Percentiles rank a stretch among this genome's conserved stretches.
phyloP scores from a whole-genome alignment of 2,329 filamentous ascomycete genomes.

The Coniella vitis region DNA sequence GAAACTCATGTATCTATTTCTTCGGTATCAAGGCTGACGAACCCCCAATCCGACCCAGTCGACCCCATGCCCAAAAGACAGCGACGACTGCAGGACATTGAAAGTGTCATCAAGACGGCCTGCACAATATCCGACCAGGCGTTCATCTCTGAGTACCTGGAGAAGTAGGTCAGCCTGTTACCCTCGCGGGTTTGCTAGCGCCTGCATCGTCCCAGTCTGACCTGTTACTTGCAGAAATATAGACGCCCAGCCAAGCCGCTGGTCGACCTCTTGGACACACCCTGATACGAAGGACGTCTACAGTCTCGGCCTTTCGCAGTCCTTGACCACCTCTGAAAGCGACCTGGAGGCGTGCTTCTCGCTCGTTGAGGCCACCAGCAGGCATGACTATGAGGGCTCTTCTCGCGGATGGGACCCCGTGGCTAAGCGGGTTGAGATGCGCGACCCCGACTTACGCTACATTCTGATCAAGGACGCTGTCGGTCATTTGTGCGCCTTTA shows the following conservation, averaged over 20 bases:
- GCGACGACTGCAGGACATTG: constrained; percentile 2
- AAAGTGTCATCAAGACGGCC: constrained; percentile 4
- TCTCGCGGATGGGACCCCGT: constrained; percentile 55
- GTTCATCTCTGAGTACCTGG: constrained; percentile 7
- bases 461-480: constrained; percentile 46
- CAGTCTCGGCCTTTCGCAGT: constrained; percentile 33
- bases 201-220: not conserved
- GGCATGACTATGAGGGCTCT: constrained; percentile 56
- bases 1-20: not conserved
- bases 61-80: not conserved
- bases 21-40: not conserved
- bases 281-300: constrained; percentile 36
- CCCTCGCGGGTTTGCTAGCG: not conserved
- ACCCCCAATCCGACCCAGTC: not conserved
- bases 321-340: constrained; percentile 30
- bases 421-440: constrained; percentile 62
- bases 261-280: constrained; percentile 41
- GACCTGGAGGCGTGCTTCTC: constrained; percentile 48
- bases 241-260: constrained; percentile 19
- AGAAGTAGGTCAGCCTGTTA: not conserved
- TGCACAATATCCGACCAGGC: constrained; percentile 5
- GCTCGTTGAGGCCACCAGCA: constrained; percentile 58
- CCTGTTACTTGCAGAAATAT: not conserved
- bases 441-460: constrained; percentile 59
- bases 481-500: constrained; percentile 43